A percentile compares a stretch with the other conserved stretches of the same genome.
Conservation (phyloP, 768 basidiomycete genomes). For the Boletus pseudo-olivaceus region DNA sequence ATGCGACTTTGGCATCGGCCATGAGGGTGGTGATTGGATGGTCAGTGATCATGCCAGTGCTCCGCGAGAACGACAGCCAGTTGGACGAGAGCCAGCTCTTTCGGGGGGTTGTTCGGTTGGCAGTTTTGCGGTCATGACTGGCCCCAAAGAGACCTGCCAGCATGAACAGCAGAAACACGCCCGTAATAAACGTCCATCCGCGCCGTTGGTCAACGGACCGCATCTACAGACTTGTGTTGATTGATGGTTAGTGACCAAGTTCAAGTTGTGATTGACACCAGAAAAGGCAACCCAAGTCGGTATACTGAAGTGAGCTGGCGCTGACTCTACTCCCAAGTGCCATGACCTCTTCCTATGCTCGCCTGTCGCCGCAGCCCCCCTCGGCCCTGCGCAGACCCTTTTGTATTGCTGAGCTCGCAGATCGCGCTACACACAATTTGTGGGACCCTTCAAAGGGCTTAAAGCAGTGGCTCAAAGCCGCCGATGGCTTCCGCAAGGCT, state of each 20-base stretch:
- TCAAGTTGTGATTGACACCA: not conserved
- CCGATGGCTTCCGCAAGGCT: constrained; percentile 58
- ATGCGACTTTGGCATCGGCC: constrained; percentile 76
- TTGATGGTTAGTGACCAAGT: not conserved
- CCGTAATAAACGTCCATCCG: constrained; percentile 41
- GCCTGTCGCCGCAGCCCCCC: constrained; percentile 13
- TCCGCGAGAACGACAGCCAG: constrained; percentile 20
- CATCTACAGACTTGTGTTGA: constrained; percentile 9
- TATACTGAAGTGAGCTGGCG: constrained; percentile 14
- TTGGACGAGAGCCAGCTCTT: constrained; percentile 17
- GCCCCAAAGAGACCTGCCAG: constrained; percentile 46
- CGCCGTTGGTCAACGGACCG: constrained; percentile 16
- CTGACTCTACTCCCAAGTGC: constrained; percentile 10
- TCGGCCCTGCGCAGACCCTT: constrained; percentile 41
- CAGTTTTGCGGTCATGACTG: constrained; percentile 19
- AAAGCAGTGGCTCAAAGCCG: constrained; percentile 63
- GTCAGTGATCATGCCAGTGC: constrained; percentile 11
- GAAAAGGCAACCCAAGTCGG: constrained; percentile 21
- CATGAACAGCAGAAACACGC: constrained; percentile 47
- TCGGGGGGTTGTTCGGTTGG: not conserved
- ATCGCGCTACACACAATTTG: constrained; percentile 50
- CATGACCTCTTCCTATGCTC: constrained; percentile 23
- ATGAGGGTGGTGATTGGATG: constrained; percentile 89
- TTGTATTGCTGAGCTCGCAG: constrained; percentile 64
- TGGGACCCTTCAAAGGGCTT: constrained; percentile 59